A percentile compares a stretch with the other conserved stretches of the same genome.
phyloP scores from a whole-genome alignment of 305 asterid species.

The Fraxinus ornus region DNA sequence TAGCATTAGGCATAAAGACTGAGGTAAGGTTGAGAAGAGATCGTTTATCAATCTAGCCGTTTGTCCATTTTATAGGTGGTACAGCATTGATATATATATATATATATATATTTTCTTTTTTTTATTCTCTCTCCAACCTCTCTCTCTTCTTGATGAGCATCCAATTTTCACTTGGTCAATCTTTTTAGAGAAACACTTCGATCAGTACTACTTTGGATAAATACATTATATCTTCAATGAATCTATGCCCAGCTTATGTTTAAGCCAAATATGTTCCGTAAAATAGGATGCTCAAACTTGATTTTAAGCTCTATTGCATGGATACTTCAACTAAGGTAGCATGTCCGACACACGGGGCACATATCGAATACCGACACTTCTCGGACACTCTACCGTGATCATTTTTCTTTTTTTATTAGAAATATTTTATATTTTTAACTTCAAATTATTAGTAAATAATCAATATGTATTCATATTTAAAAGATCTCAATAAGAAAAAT shows the following conservation, averaged over 20 bases:
- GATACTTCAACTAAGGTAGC: too few species aligned
- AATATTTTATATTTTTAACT: too few species aligned
- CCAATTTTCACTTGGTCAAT: neutral
- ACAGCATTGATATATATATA: neutral
- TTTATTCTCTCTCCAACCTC: neutral
- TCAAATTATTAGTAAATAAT: too few species aligned
- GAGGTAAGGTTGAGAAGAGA: constrained; percentile 57
- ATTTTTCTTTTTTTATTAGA: too few species aligned
- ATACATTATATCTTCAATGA: neutral
- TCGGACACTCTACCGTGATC: too few species aligned
- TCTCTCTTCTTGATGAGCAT: neutral
- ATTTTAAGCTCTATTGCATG: too few species aligned
- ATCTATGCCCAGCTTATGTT: neutral
- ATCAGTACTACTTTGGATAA: neutral
- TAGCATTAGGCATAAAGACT: constrained; percentile 85
- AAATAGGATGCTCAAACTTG: neutral
- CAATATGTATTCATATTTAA: too few species aligned
- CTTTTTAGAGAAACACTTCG: neutral
- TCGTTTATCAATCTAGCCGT: neutral
- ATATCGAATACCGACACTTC: too few species aligned
- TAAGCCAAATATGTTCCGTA: neutral
- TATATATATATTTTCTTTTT: neutral
- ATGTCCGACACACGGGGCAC: too few species aligned
- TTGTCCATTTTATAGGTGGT: neutral
- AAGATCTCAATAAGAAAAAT: too few species aligned